Percentiles rank a stretch among this genome's conserved stretches.
Conservation (phyloP, 2,329 filamentous ascomycete species). For the Trichophyton equinum region DNA sequence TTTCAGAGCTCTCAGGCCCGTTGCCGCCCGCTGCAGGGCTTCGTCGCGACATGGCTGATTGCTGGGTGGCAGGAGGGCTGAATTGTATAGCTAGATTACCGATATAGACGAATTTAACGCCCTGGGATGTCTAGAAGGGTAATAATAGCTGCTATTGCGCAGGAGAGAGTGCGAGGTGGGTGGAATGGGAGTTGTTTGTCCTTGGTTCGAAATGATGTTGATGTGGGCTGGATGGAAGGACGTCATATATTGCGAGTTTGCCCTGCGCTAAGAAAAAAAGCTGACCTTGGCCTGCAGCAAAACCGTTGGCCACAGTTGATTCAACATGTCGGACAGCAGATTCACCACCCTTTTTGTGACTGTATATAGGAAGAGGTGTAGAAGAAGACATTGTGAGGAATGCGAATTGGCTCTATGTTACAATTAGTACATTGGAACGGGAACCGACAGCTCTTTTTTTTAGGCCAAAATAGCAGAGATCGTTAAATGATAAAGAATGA, state of each 20-base stretch:
- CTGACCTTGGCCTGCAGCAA: background rate
- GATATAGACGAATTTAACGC: background rate
- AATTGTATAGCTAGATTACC: background rate
- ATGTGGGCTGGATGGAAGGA: slow-evolving; percentile 1
- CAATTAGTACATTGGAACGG: background rate
- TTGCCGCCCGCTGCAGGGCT: slow-evolving; percentile 6
- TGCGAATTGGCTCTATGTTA: slow-evolving; percentile 3
- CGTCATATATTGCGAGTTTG: background rate
- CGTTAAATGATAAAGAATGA: background rate
- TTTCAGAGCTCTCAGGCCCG: slow-evolving; percentile 3
- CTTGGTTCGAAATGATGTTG: background rate
- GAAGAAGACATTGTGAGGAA: background rate
- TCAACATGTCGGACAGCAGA: background rate
- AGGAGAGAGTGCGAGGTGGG: background rate
- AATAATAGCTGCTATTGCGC: background rate
- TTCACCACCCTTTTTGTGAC: background rate
- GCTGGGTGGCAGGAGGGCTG: background rate
- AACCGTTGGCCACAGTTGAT: background rate
- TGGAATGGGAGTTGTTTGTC: background rate
- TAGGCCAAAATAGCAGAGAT: background rate
- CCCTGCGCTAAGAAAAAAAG: background rate
- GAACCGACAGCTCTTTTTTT: background rate
- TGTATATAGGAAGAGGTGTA: background rate
- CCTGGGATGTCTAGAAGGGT: background rate
- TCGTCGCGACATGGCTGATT: slow-evolving; percentile 11